Percentiles rank a stretch among this genome's conserved stretches.
phyloP scores from a whole-genome alignment of 2,329 filamentous ascomycete genomes.

The Ceratocystiopsis brevicomis region DNA sequence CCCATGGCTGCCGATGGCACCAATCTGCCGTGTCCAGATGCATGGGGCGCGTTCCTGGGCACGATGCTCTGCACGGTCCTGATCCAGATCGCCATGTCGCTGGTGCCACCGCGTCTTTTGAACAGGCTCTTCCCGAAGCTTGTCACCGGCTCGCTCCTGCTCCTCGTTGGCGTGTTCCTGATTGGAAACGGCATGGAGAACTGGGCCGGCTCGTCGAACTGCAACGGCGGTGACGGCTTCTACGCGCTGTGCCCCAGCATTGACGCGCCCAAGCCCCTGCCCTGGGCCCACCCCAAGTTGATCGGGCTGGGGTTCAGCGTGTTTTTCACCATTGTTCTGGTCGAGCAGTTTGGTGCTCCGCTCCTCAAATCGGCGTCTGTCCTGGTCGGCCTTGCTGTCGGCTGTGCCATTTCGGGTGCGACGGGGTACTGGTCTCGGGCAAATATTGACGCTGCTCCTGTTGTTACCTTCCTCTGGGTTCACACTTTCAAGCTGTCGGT shows the following conservation, averaged over 20 bases:
- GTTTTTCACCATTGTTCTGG: conserved; percentile 59
- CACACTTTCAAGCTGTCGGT: conserved; percentile 53
- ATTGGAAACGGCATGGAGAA: conserved; percentile 44
- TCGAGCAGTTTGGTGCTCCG: conserved; percentile 61
- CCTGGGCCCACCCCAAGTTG: conserved; percentile 39
- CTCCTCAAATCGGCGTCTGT: conserved; percentile 70
- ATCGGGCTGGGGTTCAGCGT: conserved; percentile 53
- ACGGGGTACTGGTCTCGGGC: conserved; percentile 55
- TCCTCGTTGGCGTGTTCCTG: conserved; percentile 46
- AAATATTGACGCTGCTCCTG: conserved; percentile 50
- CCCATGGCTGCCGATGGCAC: conserved; percentile 35
- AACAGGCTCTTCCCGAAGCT: conserved; percentile 48
- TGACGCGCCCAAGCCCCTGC: conserved; percentile 39
- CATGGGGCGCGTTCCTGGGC: conserved; percentile 46
- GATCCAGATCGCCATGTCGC: conserved; percentile 45
- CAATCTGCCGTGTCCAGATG: conserved; percentile 41
- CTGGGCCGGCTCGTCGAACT: conserved; percentile 46
- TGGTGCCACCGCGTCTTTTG: conserved; percentile 39
- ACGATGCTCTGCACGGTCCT: conserved; percentile 28
- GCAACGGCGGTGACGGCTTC: conserved; percentile 25
- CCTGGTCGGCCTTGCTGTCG: conserved; percentile 48
- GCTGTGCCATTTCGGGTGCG: conserved; percentile 57
- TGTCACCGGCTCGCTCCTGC: conserved; percentile 48
- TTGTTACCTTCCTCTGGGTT: conserved; percentile 59
- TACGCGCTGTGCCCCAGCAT: conserved; percentile 38